Base-by-base conservation (phyloP, 495 filamentous ascomycete genomes). In the Trypethelium eluteriae region DNA sequence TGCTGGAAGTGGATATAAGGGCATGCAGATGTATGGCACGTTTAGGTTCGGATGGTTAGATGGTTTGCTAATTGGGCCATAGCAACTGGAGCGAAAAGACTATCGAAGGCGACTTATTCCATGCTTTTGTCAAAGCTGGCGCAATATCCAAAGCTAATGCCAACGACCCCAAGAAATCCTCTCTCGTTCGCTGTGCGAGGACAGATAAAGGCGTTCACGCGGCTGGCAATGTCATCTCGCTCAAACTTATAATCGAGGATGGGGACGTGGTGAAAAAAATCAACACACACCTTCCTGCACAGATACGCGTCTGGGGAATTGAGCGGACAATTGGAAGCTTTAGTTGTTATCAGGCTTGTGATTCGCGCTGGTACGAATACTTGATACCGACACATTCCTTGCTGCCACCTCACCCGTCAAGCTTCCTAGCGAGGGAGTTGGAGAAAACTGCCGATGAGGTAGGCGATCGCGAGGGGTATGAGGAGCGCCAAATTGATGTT, bases 141-240 rank as follows among this genome's bases (percentile, higher is more conserved):
- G 93, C 93, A 68, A 94, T 98, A 67, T 96, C 93, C 34, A 96
- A 95, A 72, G 92, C 91, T 65, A 98, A 98, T 75, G 93, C 93
- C 5, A 83, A 94, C 64, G 94, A 98, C 73, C 94, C 94, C 1
- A 96, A 93, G 75, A 98, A 98, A 76, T 96, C 93, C 6, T 90
- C 91, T 16, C 84, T 98, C 62, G 89, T 95, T 34, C 89, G 94
- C 49, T 98, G 94, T 75, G 94, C 94, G 11, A 83, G 94, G 46
- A 98, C 94, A 3, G 94, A 98, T 78, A 98, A 97, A 80, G 95
- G 95, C 64, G 94, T 98, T 2, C 95, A 98, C 74, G 94, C 94
- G 2, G 95, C 94, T 2, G 94, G 95, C 10, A 98, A 98, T 75
- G 86, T 98, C 62, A 88, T 98, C 44, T 96, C 92, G 4, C 79